phyloP scores from a whole-genome alignment of 2,329 filamentous ascomycete genomes.

The Aulographum hederae region DNA sequence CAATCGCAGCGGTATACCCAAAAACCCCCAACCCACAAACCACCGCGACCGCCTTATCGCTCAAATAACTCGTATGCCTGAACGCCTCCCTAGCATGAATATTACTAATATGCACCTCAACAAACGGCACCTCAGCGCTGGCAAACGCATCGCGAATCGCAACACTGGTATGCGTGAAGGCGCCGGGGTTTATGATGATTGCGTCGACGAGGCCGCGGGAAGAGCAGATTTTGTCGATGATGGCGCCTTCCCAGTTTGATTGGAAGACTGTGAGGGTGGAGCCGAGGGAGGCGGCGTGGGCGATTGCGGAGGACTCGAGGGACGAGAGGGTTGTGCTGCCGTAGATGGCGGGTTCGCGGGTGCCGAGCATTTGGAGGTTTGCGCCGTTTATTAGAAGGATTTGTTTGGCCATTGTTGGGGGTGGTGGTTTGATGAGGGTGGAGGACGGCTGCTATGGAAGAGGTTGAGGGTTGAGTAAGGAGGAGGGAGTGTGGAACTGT shows the following conservation, averaged over 20 bases:
- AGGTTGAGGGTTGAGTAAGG: too few species aligned
- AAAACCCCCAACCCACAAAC: slow-evolving; percentile 43
- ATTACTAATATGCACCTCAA: slow-evolving; percentile 64
- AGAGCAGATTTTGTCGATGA: slow-evolving; percentile 55
- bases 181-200: slow-evolving; percentile 60
- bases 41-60: slow-evolving; percentile 57
- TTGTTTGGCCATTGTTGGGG: slow-evolving; percentile 22
- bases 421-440: too few species aligned
- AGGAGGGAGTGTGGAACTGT: too few species aligned
- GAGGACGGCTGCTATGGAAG: too few species aligned
- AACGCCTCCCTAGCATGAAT: slow-evolving; percentile 54
- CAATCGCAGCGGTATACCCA: slow-evolving; percentile 28
- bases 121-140: slow-evolving; percentile 51
- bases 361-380: slow-evolving; percentile 65
- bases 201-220: slow-evolving; percentile 41
- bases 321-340: slow-evolving; percentile 49
- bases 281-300: slow-evolving; percentile 31
- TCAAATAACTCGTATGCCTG: slow-evolving; percentile 51
- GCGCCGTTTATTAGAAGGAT: slow-evolving; percentile 68
- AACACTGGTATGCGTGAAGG: slow-evolving; percentile 58
- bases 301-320: slow-evolving; percentile 31
- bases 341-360: slow-evolving; percentile 56
- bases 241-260: slow-evolving; percentile 60
- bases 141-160: slow-evolving; percentile 57
- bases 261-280: slow-evolving; percentile 43